phyloP scores from a whole-genome alignment of 164 flowering plant species.

The Stephania yunnanensis region DNA sequence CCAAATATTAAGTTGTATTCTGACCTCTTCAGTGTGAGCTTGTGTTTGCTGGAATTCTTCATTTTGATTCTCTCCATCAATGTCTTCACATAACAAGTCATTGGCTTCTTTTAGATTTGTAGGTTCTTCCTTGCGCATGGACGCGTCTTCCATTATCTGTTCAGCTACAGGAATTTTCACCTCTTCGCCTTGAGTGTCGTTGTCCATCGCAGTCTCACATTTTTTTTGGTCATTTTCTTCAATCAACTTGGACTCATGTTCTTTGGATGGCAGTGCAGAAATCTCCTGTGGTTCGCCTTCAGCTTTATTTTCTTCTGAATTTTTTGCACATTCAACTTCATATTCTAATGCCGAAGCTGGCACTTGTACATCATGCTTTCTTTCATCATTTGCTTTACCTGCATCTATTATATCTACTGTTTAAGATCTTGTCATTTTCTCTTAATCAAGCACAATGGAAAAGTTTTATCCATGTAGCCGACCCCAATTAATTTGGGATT shows the following conservation, averaged over 20 bases:
- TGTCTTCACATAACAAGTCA: background rate
- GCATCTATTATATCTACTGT: background rate
- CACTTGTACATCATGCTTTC: background rate
- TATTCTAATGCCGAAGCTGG: background rate
- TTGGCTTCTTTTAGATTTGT: background rate
- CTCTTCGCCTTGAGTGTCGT: conserved; percentile 1
- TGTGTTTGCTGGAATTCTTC: background rate
- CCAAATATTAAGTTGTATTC: background rate
- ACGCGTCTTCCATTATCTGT: conserved; percentile 6
- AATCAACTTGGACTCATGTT: conserved; percentile 5
- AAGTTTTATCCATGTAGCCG: no score
- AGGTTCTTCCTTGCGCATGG: conserved; percentile 1
- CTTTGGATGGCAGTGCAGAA: background rate
- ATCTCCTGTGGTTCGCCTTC: conserved; percentile 4
- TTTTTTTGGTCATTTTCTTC: background rate
- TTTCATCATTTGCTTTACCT: conserved; percentile 9
- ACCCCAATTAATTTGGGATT: no score
- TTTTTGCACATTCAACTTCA: background rate
- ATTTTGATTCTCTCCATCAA: background rate
- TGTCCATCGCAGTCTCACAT: background rate
- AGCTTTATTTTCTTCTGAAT: background rate
- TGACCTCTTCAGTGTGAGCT: conserved; percentile 12
- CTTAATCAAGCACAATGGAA: no score
- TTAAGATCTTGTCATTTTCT: background rate
- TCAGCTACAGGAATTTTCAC: background rate